Conservation (phyloP, 2,329 filamentous ascomycete species). For the Rutstroemia sp. region DNA sequence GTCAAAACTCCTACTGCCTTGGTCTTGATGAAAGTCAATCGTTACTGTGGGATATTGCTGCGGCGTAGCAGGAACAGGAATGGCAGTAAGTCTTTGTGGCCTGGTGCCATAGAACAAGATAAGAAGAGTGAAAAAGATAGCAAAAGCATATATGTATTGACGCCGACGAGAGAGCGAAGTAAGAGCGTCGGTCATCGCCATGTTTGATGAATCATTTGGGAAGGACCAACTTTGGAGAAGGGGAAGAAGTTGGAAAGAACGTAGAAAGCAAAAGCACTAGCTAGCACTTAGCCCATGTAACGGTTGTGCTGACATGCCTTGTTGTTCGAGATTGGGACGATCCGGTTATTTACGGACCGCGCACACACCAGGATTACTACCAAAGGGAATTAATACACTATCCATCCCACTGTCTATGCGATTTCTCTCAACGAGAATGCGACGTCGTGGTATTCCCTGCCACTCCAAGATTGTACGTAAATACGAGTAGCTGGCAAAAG, state of each 20-base stretch:
- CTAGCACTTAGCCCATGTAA: too few species aligned
- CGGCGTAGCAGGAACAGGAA: not conserved
- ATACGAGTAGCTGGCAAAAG: too few species aligned
- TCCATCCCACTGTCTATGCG: too few species aligned
- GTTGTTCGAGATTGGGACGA: too few species aligned
- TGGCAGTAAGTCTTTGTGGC: not conserved
- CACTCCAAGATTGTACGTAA: too few species aligned
- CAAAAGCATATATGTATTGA: not conserved
- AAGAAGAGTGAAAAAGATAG: not conserved
- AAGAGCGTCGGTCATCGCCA: not conserved
- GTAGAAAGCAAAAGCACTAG: too few species aligned
- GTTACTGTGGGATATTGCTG: not conserved
- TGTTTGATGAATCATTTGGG: not conserved
- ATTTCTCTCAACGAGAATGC: too few species aligned
- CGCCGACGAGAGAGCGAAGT: not conserved
- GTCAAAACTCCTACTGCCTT: not conserved
- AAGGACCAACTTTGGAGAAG: not conserved
- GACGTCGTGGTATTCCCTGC: too few species aligned
- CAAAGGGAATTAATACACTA: too few species aligned
- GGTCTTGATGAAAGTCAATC: not conserved
- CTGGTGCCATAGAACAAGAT: not conserved
- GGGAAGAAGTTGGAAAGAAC: not conserved
- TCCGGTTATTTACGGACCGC: too few species aligned
- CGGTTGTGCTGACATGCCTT: too few species aligned
- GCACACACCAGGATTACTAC: too few species aligned